A percentile compares a stretch with the other conserved stretches of the same genome.
Conservation (phyloP, 2,329 filamentous ascomycete species). For the Alternaria dauci region DNA sequence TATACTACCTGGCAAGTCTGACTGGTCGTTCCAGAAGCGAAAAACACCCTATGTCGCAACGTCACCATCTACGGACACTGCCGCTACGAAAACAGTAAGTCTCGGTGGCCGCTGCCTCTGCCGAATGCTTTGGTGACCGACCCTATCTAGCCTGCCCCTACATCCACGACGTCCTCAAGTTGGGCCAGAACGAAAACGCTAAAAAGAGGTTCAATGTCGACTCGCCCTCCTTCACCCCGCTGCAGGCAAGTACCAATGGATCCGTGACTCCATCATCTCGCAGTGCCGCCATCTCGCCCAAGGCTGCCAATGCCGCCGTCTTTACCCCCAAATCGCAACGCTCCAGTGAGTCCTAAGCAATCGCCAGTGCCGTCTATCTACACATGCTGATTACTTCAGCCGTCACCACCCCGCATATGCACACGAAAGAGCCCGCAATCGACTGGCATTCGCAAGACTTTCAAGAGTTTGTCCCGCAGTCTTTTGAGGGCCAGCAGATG, state of each 20-base stretch:
- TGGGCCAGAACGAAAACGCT: conserved; percentile 60
- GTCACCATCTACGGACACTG: conserved; percentile 93
- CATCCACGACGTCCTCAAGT: conserved; percentile 81
- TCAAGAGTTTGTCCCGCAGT: conserved; percentile 64
- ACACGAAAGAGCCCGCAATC: conserved; percentile 56
- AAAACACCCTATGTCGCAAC: conserved; percentile 91
- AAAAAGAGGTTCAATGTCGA: conserved; percentile 93
- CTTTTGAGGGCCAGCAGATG: conserved; percentile 59
- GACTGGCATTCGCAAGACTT: conserved; percentile 61
- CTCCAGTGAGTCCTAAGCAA: conserved; percentile 47
- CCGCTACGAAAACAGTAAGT: conserved; percentile 81
- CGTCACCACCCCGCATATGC: conserved; percentile 54
- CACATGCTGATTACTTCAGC: conserved; percentile 40
- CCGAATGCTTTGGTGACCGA: conserved; percentile 27
- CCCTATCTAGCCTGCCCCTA: conserved; percentile 70
- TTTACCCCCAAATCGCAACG: conserved; percentile 74
- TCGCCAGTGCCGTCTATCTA: conserved; percentile 1
- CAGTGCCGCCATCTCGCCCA: conserved; percentile 82
- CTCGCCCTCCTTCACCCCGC: conserved; percentile 91
- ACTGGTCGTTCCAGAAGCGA: conserved; percentile 63
- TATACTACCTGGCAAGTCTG: conserved; percentile 22
- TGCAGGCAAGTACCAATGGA: conserved; percentile 59
- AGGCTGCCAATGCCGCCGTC: conserved; percentile 86
- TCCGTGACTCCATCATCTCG: conserved; percentile 61
- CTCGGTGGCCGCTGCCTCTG: conserved; percentile 10